Conservation (phyloP, 495 filamentous ascomycete species). For the Penicillium diatomitis region DNA sequence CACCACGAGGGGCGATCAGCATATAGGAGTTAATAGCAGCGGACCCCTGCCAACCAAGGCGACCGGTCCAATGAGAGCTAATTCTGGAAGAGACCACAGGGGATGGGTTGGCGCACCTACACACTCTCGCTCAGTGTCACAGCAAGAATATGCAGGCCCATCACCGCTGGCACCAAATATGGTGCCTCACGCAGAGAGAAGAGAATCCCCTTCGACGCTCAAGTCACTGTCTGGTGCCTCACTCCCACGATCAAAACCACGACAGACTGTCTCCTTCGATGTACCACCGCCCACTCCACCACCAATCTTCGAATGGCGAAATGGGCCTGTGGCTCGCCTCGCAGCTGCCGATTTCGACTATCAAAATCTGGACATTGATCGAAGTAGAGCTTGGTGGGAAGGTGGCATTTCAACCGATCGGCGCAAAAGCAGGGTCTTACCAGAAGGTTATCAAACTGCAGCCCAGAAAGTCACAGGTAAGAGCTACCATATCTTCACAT, state of each 20-base stretch:
- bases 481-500: neutral
- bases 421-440: slow-evolving; percentile 34
- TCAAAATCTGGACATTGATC: slow-evolving; percentile 30
- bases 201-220: slow-evolving; percentile 8
- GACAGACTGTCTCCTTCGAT: slow-evolving; percentile 38
- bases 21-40: slow-evolving; percentile 7
- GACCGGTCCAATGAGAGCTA: slow-evolving; percentile 7
- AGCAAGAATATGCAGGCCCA: slow-evolving; percentile 2
- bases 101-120: neutral
- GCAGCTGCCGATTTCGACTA: slow-evolving; percentile 33
- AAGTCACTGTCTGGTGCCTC: slow-evolving; percentile 14
- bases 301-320: slow-evolving; percentile 37
- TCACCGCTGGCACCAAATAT: neutral
- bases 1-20: slow-evolving; percentile 10
- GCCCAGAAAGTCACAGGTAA: slow-evolving; percentile 29
- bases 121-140: slow-evolving; percentile 11
- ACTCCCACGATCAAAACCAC: slow-evolving; percentile 26
- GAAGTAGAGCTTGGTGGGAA: slow-evolving; percentile 41
- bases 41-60: slow-evolving; percentile 9
- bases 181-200: slow-evolving; percentile 4
- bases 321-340: slow-evolving; percentile 27
- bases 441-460: slow-evolving; percentile 31
- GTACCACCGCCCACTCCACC: slow-evolving; percentile 40
- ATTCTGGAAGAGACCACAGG: no score
- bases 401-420: slow-evolving; percentile 24